Conservation (phyloP, 208 protist species). For the Acanthamoeba triangularis region DNA sequence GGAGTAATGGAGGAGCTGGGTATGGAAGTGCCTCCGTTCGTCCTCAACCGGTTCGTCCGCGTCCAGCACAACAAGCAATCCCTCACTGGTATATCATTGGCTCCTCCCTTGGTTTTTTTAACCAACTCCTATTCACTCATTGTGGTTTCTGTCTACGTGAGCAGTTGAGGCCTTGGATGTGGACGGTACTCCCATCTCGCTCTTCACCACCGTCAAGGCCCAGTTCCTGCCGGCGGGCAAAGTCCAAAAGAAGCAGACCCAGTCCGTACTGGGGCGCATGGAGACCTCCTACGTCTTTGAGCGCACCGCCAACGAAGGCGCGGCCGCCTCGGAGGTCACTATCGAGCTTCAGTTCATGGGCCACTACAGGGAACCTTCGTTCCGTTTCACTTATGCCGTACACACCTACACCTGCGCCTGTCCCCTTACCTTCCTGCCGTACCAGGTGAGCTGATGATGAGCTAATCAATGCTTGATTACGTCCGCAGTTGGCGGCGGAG, state of each 20-base stretch:
- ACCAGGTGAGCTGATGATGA: too few relatives aligned
- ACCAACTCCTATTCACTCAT: background rate
- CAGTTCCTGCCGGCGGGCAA: constrained; percentile 5
- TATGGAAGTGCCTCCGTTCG: constrained; percentile 56
- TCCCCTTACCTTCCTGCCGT: background rate
- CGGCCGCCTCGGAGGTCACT: background rate
- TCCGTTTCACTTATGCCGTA: constrained; percentile 22
- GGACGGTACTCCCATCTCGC: constrained; percentile 56
- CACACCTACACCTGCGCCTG: background rate
- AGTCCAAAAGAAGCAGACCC: background rate
- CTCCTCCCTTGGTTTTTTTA: background rate
- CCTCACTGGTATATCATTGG: background rate
- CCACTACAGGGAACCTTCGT: constrained; percentile 65
- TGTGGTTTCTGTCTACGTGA: background rate
- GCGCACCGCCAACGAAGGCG: background rate
- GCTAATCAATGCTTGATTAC: background rate
- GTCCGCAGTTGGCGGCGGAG: background rate
- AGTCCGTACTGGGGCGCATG: constrained; percentile 13
- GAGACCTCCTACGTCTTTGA: background rate
- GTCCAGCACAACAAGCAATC: background rate
- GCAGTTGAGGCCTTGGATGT: constrained; percentile 47
- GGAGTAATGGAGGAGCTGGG: constrained; percentile 76
- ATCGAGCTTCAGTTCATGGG: constrained; percentile 75
- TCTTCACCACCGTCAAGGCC: constrained; percentile 26
- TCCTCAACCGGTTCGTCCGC: background rate